phyloP scores from a whole-genome alignment of 768 basidiomycete species.

The Holtermannia corniformis region DNA sequence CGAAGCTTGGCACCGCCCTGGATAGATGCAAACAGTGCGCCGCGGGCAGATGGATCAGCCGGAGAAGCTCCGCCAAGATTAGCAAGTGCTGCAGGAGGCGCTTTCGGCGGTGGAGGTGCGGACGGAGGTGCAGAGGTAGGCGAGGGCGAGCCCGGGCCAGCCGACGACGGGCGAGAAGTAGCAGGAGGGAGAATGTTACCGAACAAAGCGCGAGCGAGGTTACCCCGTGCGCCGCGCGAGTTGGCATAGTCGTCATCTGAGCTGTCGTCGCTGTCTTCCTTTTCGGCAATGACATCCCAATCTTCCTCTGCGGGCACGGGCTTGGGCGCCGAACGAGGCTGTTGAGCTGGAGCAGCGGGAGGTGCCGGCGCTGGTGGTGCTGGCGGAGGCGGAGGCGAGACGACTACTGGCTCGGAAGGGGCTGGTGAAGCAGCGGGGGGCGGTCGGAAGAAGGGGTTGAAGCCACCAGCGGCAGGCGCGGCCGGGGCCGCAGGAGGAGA shows the following conservation, averaged over 20 bases:
- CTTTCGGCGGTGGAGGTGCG: slow-evolving; percentile 30
- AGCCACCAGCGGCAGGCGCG: slow-evolving; percentile 43
- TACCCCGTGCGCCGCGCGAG: slow-evolving; percentile 55
- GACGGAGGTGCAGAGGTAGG: slow-evolving; percentile 36
- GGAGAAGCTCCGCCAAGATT: slow-evolving; percentile 34
- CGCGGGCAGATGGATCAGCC: slow-evolving; percentile 38
- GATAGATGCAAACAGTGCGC: slow-evolving; percentile 68
- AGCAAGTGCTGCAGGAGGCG: slow-evolving; percentile 46
- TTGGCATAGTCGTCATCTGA: slow-evolving; percentile 71
- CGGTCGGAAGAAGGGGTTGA: slow-evolving; percentile 66
- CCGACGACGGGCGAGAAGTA: slow-evolving; percentile 41
- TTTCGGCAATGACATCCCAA: slow-evolving; percentile 76
- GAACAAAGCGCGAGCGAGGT: slow-evolving; percentile 72
- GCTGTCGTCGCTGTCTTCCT: slow-evolving; percentile 50
- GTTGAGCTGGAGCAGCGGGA: slow-evolving; percentile 49
- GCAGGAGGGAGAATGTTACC: slow-evolving; percentile 55
- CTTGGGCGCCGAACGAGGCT: slow-evolving; percentile 29
- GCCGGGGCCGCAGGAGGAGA: slow-evolving; percentile 43
- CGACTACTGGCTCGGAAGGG: slow-evolving; percentile 12
- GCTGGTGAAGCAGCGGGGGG: slow-evolving; percentile 40
- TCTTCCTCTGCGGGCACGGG: slow-evolving; percentile 52
- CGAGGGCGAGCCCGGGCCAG: slow-evolving; percentile 30
- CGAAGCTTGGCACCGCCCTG: slow-evolving; percentile 61
- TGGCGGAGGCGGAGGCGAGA: slow-evolving; percentile 21
- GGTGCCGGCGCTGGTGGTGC: slow-evolving; percentile 39